Base-by-base conservation (phyloP, 106 monocot species). In the Allium sativum region DNA sequence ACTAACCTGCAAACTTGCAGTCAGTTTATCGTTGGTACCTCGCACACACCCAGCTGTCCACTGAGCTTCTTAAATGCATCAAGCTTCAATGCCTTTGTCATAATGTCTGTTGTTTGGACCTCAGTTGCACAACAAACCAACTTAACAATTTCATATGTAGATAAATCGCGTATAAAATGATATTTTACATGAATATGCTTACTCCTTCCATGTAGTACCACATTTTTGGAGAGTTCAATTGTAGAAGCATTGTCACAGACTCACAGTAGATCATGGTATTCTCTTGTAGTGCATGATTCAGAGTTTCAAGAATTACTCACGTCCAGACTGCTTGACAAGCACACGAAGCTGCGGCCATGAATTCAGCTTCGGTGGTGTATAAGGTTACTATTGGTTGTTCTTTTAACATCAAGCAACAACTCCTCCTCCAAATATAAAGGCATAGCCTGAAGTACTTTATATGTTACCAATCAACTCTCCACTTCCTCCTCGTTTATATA, bases 301-400 rank as follows among this genome's bases (percentile, higher is more conserved):
- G n/a, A 21, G 42, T 21, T 19, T 55, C 47, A 3, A 47, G 18
- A 14, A 63, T 63, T 21, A 6, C 48, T 9, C 48, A 17, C 18
- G 47, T n/a, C 63, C 46, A 63, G 8, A 63, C 18, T 10, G 12
- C 31, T 47, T 63, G 63, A 15, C 63, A 48, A 22, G 46, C 63
- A 40, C 45, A 63, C 4, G 3, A 2, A 7, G 47, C 8, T 15
- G 63, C 21, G 10, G 16, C 44, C 12, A 44, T 16, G 42, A 62
- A 53, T 47, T 70, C 53, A 63, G 13, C 63, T 46, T 73, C 48
- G 8, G 52, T 52, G 40, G 50, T 66, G 31, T 59, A 73, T 13
- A 58, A 52, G 3, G 66, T 60, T 7, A 53, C 51, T 12, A 66
- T 51, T 0, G 2, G 8, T 47, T 73, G 55, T 13, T 73, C 65